A percentile compares a stretch with the other conserved stretches of the same genome.
Evolutionary conservation across 495 filamentous ascomycete species (phyloP).

Genomic region (Aspergillus wentii): DNA sequence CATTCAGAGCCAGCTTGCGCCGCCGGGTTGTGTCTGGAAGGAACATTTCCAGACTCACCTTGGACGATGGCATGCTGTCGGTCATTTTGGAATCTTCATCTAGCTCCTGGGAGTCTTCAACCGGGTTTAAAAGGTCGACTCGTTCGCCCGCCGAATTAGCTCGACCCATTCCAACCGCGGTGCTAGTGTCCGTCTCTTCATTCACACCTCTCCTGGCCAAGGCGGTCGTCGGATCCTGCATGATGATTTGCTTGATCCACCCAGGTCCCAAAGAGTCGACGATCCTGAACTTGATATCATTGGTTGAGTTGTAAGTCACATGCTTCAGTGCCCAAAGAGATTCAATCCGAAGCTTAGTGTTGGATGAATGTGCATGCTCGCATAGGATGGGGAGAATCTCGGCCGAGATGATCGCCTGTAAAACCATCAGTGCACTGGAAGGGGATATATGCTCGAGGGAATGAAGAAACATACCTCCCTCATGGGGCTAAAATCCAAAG

Average conservation of each 20-base stretch:
- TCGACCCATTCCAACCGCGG: conserved; percentile 50
- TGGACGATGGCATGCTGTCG: conserved; percentile 41
- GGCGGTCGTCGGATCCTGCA: conserved; percentile 32
- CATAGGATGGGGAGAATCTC: conserved; percentile 77
- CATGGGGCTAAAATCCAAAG: conserved; percentile 87
- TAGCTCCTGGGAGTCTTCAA: conserved; percentile 48
- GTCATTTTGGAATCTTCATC: conserved; percentile 66
- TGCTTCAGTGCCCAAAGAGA: conserved; percentile 94
- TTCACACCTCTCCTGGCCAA: conserved; percentile 29
- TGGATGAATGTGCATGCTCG: conserved; percentile 74
- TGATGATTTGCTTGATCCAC: conserved; percentile 77
- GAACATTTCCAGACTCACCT: conserved; percentile 39
- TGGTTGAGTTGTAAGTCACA: conserved; percentile 61
- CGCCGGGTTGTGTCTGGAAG: conserved; percentile 35
- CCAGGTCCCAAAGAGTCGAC: conserved; percentile 70
- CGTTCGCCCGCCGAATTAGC: conserved; percentile 62
- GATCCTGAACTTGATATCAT: conserved; percentile 66
- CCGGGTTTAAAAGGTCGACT: conserved; percentile 60
- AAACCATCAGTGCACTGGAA: conserved; percentile 15
- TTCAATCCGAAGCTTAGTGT: conserved; percentile 67
- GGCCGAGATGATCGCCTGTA: conserved; percentile 63
- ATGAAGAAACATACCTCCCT: conserved; percentile 55
- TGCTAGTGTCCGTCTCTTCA: conserved; percentile 30
- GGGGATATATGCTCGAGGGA: neutral
- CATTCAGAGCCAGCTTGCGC: conserved; percentile 44